Evolutionary conservation across 2,329 filamentous ascomycete genomes (phyloP).

Genomic region (Arachnomyces sp.): DNA sequence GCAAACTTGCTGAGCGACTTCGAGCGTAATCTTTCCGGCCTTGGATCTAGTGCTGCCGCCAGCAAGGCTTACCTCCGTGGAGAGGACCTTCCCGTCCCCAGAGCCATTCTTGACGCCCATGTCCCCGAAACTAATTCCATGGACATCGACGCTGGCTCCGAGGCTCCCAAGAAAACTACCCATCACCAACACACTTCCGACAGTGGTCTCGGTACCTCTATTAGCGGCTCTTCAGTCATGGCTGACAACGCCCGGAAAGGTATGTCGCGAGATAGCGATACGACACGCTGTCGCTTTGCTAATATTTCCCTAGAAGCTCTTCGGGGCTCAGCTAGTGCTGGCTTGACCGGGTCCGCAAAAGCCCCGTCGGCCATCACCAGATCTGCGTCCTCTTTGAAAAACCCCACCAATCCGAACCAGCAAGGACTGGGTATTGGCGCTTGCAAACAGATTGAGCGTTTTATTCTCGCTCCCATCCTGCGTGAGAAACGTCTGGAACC

Average conservation of each 20-base stretch:
- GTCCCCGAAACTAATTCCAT: constrained; percentile 37
- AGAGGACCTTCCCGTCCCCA: constrained; percentile 54
- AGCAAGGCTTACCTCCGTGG: constrained; percentile 42
- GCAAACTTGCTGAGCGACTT: constrained; percentile 59
- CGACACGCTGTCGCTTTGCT: constrained; percentile 8
- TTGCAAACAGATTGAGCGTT: constrained; percentile 69
- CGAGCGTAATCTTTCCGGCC: constrained; percentile 52
- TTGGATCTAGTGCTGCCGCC: constrained; percentile 29
- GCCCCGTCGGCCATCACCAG: constrained; percentile 54
- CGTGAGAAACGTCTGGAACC: constrained; percentile 65
- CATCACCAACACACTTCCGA: constrained; percentile 68
- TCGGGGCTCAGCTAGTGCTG: constrained; percentile 5
- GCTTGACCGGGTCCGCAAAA: constrained; percentile 27
- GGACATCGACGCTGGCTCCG: constrained; percentile 26
- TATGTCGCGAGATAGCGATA: constrained; percentile 16
- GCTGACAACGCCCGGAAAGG: constrained; percentile 10
- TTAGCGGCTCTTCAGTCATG: constrained; percentile 47
- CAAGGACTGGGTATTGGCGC: constrained; percentile 61
- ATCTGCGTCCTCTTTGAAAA: constrained; percentile 45
- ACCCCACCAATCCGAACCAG: constrained; percentile 42
- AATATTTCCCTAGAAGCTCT: constrained; percentile 15
- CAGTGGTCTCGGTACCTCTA: constrained; percentile 79
- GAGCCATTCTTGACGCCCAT: constrained; percentile 52
- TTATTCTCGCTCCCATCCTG: constrained; percentile 71
- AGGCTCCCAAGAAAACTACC: constrained; percentile 38